These are phyloP conservation scores for Scedosporium boydii DNA, from an alignment of 2,329 filamentous ascomycete species.

Conservation along the genomic window DNA sequence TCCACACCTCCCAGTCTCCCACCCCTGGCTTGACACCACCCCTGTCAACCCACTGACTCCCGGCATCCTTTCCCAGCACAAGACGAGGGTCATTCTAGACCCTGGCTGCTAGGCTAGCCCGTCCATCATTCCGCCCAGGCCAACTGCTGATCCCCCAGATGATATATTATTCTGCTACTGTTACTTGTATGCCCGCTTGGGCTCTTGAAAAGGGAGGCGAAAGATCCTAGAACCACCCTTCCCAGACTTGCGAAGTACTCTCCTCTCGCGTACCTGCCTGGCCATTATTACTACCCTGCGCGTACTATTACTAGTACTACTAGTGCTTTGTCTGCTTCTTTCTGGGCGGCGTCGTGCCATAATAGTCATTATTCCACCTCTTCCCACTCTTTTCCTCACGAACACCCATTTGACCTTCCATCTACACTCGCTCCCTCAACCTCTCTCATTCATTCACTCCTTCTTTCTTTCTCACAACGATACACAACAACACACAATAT, in stretches of 20 bases:
- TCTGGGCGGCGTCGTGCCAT: neutral
- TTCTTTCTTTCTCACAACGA: neutral
- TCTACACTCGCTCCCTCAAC: neutral
- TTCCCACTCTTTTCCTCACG: neutral
- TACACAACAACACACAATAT: neutral
- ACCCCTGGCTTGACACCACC: constrained; percentile 1
- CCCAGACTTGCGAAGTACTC: neutral
- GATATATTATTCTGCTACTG: neutral
- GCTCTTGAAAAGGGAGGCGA: neutral
- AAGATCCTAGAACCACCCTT: neutral
- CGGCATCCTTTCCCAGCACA: neutral
- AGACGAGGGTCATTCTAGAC: neutral
- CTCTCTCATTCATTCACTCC: neutral
- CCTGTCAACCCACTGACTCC: constrained; percentile 9
- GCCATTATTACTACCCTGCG: too few species aligned
- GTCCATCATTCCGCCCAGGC: neutral
- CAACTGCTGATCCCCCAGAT: constrained; percentile 9
- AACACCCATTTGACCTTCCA: neutral
- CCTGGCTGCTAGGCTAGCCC: neutral
- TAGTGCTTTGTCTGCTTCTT: neutral
- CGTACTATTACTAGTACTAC: neutral
- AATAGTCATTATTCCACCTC: neutral
- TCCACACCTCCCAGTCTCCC: neutral
- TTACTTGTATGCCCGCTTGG: neutral
- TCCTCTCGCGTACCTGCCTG: too few species aligned